These are phyloP conservation scores for Diplodia mutila DNA, from an alignment of 2,329 filamentous ascomycete species.

Conservation along the genomic window DNA sequence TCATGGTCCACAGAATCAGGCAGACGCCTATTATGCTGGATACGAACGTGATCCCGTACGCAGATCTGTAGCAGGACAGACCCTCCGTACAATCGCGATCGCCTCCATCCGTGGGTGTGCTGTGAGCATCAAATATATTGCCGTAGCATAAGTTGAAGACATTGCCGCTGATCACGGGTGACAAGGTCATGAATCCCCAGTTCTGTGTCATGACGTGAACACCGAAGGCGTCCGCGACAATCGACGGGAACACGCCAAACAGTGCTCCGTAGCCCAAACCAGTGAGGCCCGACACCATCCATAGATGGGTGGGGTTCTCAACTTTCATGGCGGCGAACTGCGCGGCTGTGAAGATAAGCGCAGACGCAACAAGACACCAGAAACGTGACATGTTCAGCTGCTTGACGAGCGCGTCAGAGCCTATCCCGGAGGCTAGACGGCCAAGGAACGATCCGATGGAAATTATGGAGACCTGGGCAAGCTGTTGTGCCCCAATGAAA, in stretches of 20 bases:
- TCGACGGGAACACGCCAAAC: constrained; percentile 90
- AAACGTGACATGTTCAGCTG: constrained; percentile 77
- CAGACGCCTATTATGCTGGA: constrained; percentile 71
- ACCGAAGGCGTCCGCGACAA: constrained; percentile 86
- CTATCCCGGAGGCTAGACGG: constrained; percentile 72
- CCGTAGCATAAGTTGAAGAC: constrained; percentile 94
- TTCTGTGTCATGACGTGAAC: constrained; percentile 89
- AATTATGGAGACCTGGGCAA: constrained; percentile 92
- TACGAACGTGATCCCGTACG: constrained; percentile 77
- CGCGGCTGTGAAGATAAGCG: constrained; percentile 75
- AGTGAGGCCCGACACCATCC: constrained; percentile 78
- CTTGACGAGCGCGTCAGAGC: constrained; percentile 88
- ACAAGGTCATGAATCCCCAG: constrained; percentile 93
- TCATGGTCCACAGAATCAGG: constrained; percentile 73
- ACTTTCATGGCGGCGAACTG: constrained; percentile 78
- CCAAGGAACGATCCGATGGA: constrained; percentile 86
- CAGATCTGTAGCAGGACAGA: constrained; percentile 75
- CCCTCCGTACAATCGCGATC: constrained; percentile 78
- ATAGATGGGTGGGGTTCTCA: constrained; percentile 75
- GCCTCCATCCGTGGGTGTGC: constrained; percentile 67
- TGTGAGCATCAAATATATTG: constrained; percentile 78
- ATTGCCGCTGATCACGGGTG: constrained; percentile 85
- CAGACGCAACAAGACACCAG: constrained; percentile 85
- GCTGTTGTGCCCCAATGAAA: constrained; percentile 79
- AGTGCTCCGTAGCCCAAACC: constrained; percentile 91